Evolutionary conservation across 768 basidiomycete species (phyloP).

Genomic region (Podaxis carcinomalis): DNA sequence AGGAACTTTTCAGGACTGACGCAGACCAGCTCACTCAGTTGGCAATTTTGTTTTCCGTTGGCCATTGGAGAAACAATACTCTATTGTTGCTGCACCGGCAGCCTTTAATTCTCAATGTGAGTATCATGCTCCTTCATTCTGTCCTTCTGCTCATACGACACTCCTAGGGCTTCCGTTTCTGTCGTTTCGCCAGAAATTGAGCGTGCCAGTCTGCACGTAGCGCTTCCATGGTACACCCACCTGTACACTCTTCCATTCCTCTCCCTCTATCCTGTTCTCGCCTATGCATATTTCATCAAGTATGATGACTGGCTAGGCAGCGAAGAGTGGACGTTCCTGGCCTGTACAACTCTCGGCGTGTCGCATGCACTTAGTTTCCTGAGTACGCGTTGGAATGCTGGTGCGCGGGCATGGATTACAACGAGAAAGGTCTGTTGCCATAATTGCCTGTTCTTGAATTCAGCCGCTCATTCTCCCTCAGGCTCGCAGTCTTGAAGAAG

Average conservation of each 20-base stretch:
- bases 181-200: conserved; percentile 68
- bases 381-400: conserved; percentile 84
- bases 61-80: conserved; percentile 3
- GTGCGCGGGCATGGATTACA: conserved; percentile 74
- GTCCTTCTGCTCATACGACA: conserved; percentile 4
- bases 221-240: conserved; percentile 65
- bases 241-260: conserved; percentile 76
- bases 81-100: conserved; percentile 7
- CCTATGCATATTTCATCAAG: conserved; percentile 87
- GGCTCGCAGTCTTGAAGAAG: conserved; percentile 66
- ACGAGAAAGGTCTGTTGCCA: conserved; percentile 55
- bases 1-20: background rate
- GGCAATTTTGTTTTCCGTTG: background rate
- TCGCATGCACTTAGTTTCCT: conserved; percentile 93
- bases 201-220: conserved; percentile 59
- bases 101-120: conserved; percentile 12
- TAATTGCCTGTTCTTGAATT: background rate
- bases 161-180: conserved; percentile 39
- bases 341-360: conserved; percentile 77
- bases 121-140: background rate
- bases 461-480: conserved; percentile 18
- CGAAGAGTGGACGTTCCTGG: conserved; percentile 98
- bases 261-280: conserved; percentile 76
- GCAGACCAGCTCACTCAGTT: background rate
- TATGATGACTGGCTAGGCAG: conserved; percentile 90